These are phyloP conservation scores for Marasmius fiardii DNA, from an alignment of 1,284 basidiomycete species.

Conservation along the genomic window DNA sequence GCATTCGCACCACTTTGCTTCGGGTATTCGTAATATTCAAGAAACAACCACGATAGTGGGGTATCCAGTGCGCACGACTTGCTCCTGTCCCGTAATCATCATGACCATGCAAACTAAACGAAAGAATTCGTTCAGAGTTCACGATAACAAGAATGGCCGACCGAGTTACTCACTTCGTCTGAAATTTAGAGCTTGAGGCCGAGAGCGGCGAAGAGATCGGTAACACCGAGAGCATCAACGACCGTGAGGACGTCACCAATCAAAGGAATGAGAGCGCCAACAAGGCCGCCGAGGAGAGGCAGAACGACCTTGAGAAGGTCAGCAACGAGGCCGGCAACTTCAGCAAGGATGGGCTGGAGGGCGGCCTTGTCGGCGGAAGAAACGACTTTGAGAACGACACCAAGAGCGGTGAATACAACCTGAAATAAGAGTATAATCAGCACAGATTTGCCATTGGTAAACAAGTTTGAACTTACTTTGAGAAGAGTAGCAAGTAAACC, in stretches of 20 bases:
- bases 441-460: not conserved
- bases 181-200: constrained; percentile 3
- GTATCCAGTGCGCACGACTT: not conserved
- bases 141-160: not conserved
- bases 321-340: constrained; percentile 30
- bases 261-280: constrained; percentile 16
- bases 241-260: constrained; percentile 17
- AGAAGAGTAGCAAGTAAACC: constrained; percentile 16
- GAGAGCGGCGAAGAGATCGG: constrained; percentile 13
- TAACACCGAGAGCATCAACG: constrained; percentile 15
- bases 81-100: not conserved
- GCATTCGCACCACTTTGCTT: too few species aligned
- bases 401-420: constrained; percentile 34
- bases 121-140: not conserved
- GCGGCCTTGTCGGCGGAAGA: constrained; percentile 19
- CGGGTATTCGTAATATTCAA: not conserved
- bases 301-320: constrained; percentile 28
- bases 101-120: not conserved
- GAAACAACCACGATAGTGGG: not conserved
- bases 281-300: constrained; percentile 27
- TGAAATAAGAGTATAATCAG: constrained; percentile 1
- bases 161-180: not conserved
- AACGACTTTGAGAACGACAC: constrained; percentile 31
- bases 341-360: constrained; percentile 23
- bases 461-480: constrained; percentile 8